Conservation (phyloP, 2,329 filamentous ascomycete species). For the Colletotrichum musae region DNA sequence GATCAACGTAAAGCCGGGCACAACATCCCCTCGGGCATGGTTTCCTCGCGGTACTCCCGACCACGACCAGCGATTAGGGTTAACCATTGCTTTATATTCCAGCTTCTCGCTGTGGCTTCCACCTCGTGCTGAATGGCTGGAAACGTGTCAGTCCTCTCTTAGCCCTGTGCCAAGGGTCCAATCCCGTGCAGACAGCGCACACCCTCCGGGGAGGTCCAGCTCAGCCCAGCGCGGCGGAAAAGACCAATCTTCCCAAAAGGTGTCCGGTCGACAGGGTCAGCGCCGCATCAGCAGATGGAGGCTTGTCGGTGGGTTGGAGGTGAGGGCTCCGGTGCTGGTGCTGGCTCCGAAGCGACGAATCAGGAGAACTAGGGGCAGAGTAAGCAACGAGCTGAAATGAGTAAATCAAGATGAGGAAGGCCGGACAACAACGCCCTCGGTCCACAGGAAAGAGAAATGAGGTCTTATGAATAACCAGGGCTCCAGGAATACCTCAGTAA, state of each 20-base stretch:
- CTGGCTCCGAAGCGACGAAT: constrained; percentile 29
- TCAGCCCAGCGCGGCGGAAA: constrained; percentile 8
- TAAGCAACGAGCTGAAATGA: constrained; percentile 18
- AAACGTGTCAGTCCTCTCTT: background rate
- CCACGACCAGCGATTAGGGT: constrained; percentile 38
- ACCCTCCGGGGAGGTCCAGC: constrained; percentile 20
- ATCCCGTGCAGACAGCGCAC: constrained; percentile 17
- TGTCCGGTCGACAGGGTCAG: constrained; percentile 5
- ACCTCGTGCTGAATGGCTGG: too few relatives aligned
- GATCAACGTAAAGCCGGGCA: constrained; percentile 16
- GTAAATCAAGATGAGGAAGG: constrained; percentile 2
- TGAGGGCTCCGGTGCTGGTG: background rate
- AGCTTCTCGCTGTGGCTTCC: background rate
- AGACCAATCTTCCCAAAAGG: background rate
- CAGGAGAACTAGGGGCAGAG: constrained; percentile 9
- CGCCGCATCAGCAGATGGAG: constrained; percentile 9
- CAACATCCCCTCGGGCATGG: constrained; percentile 7
- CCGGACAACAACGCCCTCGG: background rate
- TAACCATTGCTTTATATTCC: constrained; percentile 32
- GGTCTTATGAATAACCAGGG: background rate
- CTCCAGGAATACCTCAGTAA: constrained; percentile 12
- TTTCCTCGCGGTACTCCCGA: constrained; percentile 26
- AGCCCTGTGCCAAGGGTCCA: constrained; percentile 10
- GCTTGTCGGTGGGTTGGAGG: constrained; percentile 1
- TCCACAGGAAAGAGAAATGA: constrained; percentile 17